phyloP scores from a whole-genome alignment of 2,329 filamentous ascomycete species.

The Paecilomyces sp. region DNA sequence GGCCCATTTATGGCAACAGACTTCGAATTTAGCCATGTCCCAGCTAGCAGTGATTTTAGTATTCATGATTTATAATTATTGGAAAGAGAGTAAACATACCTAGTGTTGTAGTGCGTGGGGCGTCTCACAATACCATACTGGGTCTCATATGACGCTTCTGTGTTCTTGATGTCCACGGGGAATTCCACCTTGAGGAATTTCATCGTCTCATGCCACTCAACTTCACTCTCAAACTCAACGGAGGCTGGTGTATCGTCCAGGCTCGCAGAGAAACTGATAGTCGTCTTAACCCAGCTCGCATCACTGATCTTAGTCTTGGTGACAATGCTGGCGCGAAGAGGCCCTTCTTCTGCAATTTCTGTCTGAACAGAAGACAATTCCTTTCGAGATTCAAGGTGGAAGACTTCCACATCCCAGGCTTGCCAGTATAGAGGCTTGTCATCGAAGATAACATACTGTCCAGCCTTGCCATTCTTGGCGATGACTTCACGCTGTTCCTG shows the following conservation, averaged over 20 bases:
- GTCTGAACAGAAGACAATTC: constrained; percentile 65
- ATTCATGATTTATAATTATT: background rate
- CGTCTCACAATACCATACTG: constrained; percentile 84
- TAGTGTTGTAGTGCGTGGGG: constrained; percentile 96
- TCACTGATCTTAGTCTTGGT: constrained; percentile 85
- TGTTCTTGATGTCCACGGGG: constrained; percentile 83
- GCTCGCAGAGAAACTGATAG: constrained; percentile 69
- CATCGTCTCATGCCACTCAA: constrained; percentile 97
- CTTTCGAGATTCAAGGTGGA: constrained; percentile 78
- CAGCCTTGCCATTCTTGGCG: constrained; percentile 64
- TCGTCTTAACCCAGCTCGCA: constrained; percentile 77
- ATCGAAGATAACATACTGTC: constrained; percentile 90
- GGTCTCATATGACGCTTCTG: constrained; percentile 89
- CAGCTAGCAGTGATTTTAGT: constrained; percentile 46
- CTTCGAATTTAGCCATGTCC: constrained; percentile 98
- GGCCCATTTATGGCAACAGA: constrained; percentile 91
- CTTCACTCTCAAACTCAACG: constrained; percentile 72
- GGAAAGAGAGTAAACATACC: constrained; percentile 35
- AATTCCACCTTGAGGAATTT: constrained; percentile 99
- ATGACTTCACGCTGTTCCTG: constrained; percentile 69
- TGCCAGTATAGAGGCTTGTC: constrained; percentile 98
- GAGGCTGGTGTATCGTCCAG: constrained; percentile 59
- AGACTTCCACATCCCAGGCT: constrained; percentile 97
- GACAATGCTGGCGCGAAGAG: constrained; percentile 71
- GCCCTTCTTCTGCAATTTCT: constrained; percentile 61